A percentile compares a stretch with the other conserved stretches of the same genome.
phyloP scores from a whole-genome alignment of 495 filamentous ascomycete species.

The Talaromyces adpressus region DNA sequence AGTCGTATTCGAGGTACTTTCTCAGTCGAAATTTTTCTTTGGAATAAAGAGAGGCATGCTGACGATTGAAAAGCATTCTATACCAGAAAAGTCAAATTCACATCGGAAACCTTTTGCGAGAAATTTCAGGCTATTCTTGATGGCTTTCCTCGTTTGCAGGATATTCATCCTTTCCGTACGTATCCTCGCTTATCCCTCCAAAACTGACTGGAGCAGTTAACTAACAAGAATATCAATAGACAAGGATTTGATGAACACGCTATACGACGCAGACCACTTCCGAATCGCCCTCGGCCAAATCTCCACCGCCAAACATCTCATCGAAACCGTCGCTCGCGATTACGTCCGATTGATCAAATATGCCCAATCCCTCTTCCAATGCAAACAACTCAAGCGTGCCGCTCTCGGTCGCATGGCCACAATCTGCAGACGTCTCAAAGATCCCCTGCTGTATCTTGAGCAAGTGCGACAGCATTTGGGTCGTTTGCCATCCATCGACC shows the following conservation, averaged over 20 bases:
- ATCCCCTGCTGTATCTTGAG: slow-evolving; percentile 90
- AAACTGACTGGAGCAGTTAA: no score
- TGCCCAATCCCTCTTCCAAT: slow-evolving; percentile 91
- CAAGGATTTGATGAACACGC: slow-evolving; percentile 75
- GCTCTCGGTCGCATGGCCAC: slow-evolving; percentile 94
- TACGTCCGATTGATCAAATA: slow-evolving; percentile 94
- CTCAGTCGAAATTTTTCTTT: neutral
- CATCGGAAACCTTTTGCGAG: slow-evolving; percentile 93
- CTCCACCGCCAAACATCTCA: slow-evolving; percentile 90
- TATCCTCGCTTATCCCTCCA: no score
- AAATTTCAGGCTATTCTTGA: slow-evolving; percentile 85
- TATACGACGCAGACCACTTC: slow-evolving; percentile 98
- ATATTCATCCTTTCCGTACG: slow-evolving; percentile 94
- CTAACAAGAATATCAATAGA: slow-evolving; percentile 27
- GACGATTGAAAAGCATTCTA: slow-evolving; percentile 62
- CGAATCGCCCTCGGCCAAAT: slow-evolving; percentile 92
- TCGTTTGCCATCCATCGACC: slow-evolving; percentile 95
- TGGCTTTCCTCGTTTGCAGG: slow-evolving; percentile 87
- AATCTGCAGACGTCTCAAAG: slow-evolving; percentile 86
- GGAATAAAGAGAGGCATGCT: neutral
- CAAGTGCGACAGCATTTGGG: slow-evolving; percentile 97
- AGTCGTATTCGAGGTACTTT: slow-evolving; percentile 73
- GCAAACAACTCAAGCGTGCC: slow-evolving; percentile 87
- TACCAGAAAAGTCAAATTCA: slow-evolving; percentile 97
- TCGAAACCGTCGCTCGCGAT: slow-evolving; percentile 90